Evolutionary conservation across 1,139 yeast genomes (phyloP).

Genomic region (Scheffersomyces cryptocercus): DNA sequence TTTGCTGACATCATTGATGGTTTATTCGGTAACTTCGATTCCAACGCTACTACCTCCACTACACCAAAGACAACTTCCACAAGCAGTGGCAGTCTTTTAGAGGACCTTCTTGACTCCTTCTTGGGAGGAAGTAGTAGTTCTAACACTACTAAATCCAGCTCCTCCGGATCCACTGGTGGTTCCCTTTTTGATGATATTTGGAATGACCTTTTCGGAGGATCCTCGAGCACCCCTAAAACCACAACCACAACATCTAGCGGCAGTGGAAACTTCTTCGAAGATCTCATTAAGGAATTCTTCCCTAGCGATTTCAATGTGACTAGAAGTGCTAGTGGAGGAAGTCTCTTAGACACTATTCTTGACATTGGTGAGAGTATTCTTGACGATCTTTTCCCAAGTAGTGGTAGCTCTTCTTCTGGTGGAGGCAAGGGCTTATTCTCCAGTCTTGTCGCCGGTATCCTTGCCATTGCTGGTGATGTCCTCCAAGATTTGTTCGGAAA

Average conservation of each 20-base stretch:
- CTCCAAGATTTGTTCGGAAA: constrained; percentile 2
- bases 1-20: not conserved
- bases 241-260: constrained; percentile 8
- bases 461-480: constrained; percentile 16
- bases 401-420: constrained; percentile 10
- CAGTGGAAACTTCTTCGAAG: constrained; percentile 9
- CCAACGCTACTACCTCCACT: constrained; percentile 12
- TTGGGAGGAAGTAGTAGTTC: constrained; percentile 7
- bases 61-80: constrained; percentile 11
- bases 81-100: constrained; percentile 9
- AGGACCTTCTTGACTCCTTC: constrained; percentile 11
- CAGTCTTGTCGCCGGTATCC: constrained; percentile 10
- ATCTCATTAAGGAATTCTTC: constrained; percentile 7
- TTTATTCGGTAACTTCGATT: constrained; percentile 12
- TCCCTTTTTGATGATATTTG: constrained; percentile 15
- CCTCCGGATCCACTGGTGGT: constrained; percentile 6
- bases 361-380: constrained; percentile 1
- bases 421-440: constrained; percentile 5
- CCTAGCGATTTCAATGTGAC: constrained; percentile 5
- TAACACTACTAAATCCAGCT: constrained; percentile 4
- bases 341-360: constrained; percentile 1
- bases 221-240: constrained; percentile 4
- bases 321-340: constrained; percentile 8
- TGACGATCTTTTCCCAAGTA: constrained; percentile 12
- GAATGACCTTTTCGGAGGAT: constrained; percentile 13